phyloP scores from a whole-genome alignment of 176 grass and related monocot species.

The Luzula sylvatica region DNA sequence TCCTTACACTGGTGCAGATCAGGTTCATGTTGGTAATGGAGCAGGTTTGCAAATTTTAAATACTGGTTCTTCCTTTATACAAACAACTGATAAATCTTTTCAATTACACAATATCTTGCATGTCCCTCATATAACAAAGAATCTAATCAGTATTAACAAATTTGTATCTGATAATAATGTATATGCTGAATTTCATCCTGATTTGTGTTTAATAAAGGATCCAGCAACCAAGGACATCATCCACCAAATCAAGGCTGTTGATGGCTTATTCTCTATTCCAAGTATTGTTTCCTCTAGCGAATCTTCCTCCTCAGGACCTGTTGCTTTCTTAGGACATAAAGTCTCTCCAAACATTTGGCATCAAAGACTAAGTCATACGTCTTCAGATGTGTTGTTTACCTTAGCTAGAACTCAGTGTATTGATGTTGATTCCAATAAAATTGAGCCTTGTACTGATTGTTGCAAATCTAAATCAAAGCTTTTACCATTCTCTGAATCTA shows the following conservation, averaged over 20 bases:
- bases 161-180: background rate
- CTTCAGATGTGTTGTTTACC: background rate
- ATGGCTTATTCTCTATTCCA: background rate
- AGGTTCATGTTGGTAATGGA: background rate
- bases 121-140: constrained; percentile 3
- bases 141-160: background rate
- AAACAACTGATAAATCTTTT: background rate
- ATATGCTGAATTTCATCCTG: background rate
- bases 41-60: background rate
- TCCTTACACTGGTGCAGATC: background rate
- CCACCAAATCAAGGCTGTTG: background rate
- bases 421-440: background rate
- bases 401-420: background rate
- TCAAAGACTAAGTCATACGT: background rate
- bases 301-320: too few relatives aligned
- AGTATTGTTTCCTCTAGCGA: background rate
- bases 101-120: background rate
- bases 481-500: background rate
- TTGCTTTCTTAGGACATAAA: background rate
- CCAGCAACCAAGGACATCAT: background rate
- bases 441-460: background rate
- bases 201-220: background rate
- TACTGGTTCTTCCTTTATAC: background rate
- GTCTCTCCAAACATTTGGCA: background rate
- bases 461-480: background rate